A percentile compares a stretch with the other conserved stretches of the same genome.
These are phyloP conservation scores for Evansstolkia leycettana DNA, from an alignment of 495 filamentous ascomycete species.

Conservation along the genomic window DNA sequence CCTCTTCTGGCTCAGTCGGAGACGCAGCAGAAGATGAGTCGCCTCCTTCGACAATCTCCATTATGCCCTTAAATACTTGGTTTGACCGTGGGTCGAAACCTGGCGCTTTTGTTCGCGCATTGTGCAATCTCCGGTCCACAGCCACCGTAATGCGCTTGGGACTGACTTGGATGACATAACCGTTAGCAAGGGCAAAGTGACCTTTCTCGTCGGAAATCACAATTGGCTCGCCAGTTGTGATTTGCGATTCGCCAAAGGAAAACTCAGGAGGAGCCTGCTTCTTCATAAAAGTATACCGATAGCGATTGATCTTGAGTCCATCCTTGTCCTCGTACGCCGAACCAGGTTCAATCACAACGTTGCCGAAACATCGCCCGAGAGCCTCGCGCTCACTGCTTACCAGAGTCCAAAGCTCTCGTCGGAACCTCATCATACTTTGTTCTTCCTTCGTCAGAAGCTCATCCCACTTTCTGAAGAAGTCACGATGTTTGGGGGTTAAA, in stretches of 20 bases:
- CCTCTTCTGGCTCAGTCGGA: conserved; percentile 38
- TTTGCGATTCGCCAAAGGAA: conserved; percentile 83
- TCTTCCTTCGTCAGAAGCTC: conserved; percentile 87
- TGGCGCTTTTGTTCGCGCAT: conserved; percentile 58
- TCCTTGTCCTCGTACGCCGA: conserved; percentile 53
- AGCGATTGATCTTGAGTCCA: conserved; percentile 78
- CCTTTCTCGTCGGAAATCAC: conserved; percentile 94
- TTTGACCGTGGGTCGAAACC: conserved; percentile 66
- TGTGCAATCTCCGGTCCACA: conserved; percentile 79
- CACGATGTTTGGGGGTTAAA: conserved; percentile 55
- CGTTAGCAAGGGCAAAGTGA: conserved; percentile 87
- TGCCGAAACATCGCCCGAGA: conserved; percentile 64
- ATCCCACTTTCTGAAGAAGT: conserved; percentile 93
- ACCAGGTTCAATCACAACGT: conserved; percentile 67
- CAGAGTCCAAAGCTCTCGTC: conserved; percentile 91
- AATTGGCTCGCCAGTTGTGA: conserved; percentile 80
- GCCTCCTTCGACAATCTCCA: conserved; percentile 60
- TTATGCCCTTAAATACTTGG: conserved; percentile 81
- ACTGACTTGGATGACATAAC: conserved; percentile 68
- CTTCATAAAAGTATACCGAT: conserved; percentile 71
- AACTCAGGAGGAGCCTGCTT: conserved; percentile 41
- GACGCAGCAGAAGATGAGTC: conserved; percentile 12
- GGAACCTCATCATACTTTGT: conserved; percentile 68
- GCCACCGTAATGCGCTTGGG: conserved; percentile 68
- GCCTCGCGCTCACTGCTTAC: conserved; percentile 78